A percentile compares a stretch with the other conserved stretches of the same genome.
Conservation (phyloP, 108 stramenopile species). For the Mediolabrus comicus region DNA sequence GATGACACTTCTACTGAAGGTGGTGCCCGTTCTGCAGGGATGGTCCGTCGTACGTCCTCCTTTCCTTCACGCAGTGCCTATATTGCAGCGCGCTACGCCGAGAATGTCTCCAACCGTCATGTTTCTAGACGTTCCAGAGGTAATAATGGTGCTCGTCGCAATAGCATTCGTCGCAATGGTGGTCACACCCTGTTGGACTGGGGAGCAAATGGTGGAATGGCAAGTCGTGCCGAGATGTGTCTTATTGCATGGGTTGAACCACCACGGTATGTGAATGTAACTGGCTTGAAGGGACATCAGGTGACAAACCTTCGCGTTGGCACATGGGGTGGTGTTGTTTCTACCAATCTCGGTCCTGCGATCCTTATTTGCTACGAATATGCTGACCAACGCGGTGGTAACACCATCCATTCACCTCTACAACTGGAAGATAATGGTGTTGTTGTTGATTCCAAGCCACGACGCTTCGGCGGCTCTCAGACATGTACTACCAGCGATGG, state of each 20-base stretch:
- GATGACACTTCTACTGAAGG: too few species aligned
- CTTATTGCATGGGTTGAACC: neutral
- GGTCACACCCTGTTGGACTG: constrained; percentile 45
- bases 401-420: constrained; percentile 21
- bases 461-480: neutral
- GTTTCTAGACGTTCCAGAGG: too few species aligned
- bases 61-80: too few species aligned
- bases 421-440: constrained; percentile 31
- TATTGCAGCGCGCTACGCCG: too few species aligned
- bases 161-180: too few species aligned
- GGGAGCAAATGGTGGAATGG: constrained; percentile 46
- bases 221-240: constrained; percentile 16
- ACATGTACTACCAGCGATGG: neutral
- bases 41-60: too few species aligned
- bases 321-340: constrained; percentile 17
- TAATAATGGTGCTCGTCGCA: too few species aligned
- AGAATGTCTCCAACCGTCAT: too few species aligned
- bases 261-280: constrained; percentile 11
- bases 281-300: constrained; percentile 39
- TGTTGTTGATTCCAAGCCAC: constrained; percentile 16
- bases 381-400: constrained; percentile 15
- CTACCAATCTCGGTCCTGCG: constrained; percentile 11
- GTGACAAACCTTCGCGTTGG: constrained; percentile 12
- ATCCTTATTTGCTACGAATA: constrained; percentile 36
- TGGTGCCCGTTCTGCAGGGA: too few species aligned